These are phyloP conservation scores for Suillus sp. DNA, from an alignment of 768 basidiomycete species.

Conservation along the genomic window DNA sequence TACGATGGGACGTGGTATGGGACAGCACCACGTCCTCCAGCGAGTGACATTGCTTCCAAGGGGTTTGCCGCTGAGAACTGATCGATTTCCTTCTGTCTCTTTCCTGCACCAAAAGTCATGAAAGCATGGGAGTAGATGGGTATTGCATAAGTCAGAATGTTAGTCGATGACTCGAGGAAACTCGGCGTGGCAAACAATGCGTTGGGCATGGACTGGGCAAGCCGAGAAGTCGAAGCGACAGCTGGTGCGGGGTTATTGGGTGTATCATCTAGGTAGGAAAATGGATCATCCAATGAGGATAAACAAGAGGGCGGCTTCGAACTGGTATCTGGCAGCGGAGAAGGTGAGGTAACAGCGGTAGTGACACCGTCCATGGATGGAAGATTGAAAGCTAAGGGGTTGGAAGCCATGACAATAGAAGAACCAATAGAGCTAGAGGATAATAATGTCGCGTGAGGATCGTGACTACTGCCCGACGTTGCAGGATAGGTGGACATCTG, in stretches of 20 bases:
- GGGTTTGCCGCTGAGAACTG: conserved; percentile 69
- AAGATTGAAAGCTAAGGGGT: background rate
- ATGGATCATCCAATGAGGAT: conserved; percentile 48
- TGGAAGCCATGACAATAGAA: conserved; percentile 1
- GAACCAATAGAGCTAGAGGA: background rate
- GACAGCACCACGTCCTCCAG: conserved; percentile 53
- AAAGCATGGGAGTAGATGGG: conserved; percentile 73
- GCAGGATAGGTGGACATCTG: conserved; percentile 3
- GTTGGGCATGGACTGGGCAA: conserved; percentile 26
- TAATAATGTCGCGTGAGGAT: background rate
- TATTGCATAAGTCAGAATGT: conserved; percentile 50
- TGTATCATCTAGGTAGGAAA: conserved; percentile 55
- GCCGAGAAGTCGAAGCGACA: conserved; percentile 27
- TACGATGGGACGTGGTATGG: conserved; percentile 84
- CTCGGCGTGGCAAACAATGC: conserved; percentile 38
- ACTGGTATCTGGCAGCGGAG: conserved; percentile 1
- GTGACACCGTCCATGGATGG: background rate
- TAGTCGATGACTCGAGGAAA: conserved; percentile 38
- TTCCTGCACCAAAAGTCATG: conserved; percentile 86
- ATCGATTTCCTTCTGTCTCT: conserved; percentile 84
- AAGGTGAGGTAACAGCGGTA: conserved; percentile 9
- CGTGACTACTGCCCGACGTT: background rate
- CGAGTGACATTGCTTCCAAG: conserved; percentile 56
- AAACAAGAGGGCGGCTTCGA: conserved; percentile 9
- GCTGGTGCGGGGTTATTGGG: conserved; percentile 31